Evolutionary conservation across 805 yeast genomes (phyloP).

Genomic region (Myxozyma geophila): DNA sequence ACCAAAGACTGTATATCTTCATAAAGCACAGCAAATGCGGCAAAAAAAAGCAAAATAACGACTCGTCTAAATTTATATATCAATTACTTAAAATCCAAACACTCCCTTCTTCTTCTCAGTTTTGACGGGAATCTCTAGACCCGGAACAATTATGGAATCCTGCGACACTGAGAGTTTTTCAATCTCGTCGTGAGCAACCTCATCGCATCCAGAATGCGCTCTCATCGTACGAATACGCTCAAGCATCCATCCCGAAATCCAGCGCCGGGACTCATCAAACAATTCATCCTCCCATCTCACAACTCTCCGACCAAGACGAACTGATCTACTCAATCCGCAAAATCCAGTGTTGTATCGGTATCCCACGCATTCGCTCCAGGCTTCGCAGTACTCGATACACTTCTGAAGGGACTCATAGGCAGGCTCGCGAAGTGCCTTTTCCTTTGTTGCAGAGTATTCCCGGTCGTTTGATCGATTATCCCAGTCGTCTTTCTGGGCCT

Average conservation of each 20-base stretch:
- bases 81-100: neutral
- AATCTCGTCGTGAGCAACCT: slow-evolving; percentile 14
- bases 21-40: too few species aligned
- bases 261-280: slow-evolving; percentile 14
- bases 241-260: slow-evolving; percentile 21
- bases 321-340: slow-evolving; percentile 20
- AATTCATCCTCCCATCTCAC: slow-evolving; percentile 20
- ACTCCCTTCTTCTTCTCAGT: slow-evolving; percentile 3
- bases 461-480: slow-evolving; percentile 30
- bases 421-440: slow-evolving; percentile 21
- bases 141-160: slow-evolving; percentile 14
- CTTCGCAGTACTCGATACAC: slow-evolving; percentile 18
- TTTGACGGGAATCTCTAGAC: slow-evolving; percentile 2
- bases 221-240: slow-evolving; percentile 24
- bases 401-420: slow-evolving; percentile 24
- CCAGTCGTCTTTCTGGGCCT: slow-evolving; percentile 27
- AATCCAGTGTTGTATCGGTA: slow-evolving; percentile 17
- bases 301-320: slow-evolving; percentile 19
- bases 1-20: too few species aligned
- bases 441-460: slow-evolving; percentile 21
- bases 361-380: slow-evolving; percentile 26
- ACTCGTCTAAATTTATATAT: too few species aligned
- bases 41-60: too few species aligned
- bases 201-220: slow-evolving; percentile 18
- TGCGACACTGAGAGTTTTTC: neutral